Percentiles rank a stretch among this genome's conserved stretches.
phyloP scores from a whole-genome alignment of 371 early-diverging fungal genomes.

The Fennellomyces sp. region DNA sequence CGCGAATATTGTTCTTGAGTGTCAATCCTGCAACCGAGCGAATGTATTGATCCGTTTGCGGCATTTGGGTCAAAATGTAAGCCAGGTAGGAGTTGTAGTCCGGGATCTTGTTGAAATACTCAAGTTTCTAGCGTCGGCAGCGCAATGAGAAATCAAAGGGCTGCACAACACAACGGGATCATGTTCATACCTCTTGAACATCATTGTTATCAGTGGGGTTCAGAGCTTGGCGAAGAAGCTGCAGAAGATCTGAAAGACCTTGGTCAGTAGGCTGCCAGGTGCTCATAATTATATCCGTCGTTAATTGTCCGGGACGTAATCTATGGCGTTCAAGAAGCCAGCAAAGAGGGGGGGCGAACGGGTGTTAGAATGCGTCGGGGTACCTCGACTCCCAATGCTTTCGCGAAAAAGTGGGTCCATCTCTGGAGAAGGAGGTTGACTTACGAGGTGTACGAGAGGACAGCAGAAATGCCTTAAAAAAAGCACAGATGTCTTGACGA shows the following conservation, averaged over 20 bases:
- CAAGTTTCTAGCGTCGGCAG: conserved; percentile 67
- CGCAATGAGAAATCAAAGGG: not conserved
- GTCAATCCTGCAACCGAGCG: conserved; percentile 89
- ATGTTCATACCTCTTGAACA: conserved; percentile 43
- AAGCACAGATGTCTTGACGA: too few relatives aligned
- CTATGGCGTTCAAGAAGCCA: not conserved
- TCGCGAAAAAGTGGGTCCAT: too few relatives aligned
- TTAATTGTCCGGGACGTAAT: not conserved
- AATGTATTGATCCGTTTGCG: conserved; percentile 59
- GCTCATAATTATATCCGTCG: conserved; percentile 31
- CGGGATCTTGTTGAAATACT: conserved; percentile 81
- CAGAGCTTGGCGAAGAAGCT: conserved; percentile 50
- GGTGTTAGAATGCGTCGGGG: not conserved
- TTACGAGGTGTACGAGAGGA: not conserved
- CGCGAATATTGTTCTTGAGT: conserved; percentile 85
- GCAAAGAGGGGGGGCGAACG: not conserved
- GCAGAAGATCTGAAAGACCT: conserved; percentile 52
- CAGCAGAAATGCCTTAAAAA: not conserved
- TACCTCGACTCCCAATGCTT: too few relatives aligned
- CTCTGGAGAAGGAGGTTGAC: not conserved
- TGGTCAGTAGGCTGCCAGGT: conserved; percentile 52
- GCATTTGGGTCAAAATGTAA: conserved; percentile 80
- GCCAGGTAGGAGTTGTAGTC: conserved; percentile 91
- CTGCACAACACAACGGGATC: not conserved
- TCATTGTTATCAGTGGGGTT: conserved; percentile 43